Percentiles rank a stretch among this genome's conserved stretches.
Conservation (phyloP, 768 basidiomycete species). For the Lyophyllum decastes region DNA sequence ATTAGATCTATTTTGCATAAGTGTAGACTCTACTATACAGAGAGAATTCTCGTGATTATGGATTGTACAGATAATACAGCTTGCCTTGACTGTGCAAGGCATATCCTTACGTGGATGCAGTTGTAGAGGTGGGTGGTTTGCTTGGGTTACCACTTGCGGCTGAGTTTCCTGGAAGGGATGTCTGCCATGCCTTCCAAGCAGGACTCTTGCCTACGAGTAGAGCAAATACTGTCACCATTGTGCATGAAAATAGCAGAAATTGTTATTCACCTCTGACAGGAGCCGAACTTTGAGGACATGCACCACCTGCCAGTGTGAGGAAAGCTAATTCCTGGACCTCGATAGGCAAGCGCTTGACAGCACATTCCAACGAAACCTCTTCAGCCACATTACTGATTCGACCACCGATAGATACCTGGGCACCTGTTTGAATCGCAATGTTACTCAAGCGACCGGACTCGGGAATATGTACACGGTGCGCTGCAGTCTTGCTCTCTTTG, state of each 20-base stretch:
- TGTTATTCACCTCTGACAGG: not conserved
- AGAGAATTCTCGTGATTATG: too few relatives aligned
- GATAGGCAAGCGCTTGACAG: not conserved
- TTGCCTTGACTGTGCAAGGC: too few relatives aligned
- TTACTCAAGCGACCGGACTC: not conserved
- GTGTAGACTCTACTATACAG: too few relatives aligned
- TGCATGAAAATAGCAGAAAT: not conserved
- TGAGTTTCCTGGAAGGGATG: too few relatives aligned
- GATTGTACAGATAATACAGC: too few relatives aligned
- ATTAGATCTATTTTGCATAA: too few relatives aligned
- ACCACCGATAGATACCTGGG: not conserved
- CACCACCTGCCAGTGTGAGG: not conserved
- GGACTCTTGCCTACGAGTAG: too few relatives aligned
- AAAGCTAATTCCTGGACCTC: not conserved
- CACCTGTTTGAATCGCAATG: not conserved
- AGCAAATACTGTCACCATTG: too few relatives aligned
- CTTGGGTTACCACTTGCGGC: too few relatives aligned
- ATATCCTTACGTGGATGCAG: too few relatives aligned
- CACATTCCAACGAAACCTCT: not conserved
- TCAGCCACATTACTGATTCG: not conserved
- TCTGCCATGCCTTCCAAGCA: too few relatives aligned
- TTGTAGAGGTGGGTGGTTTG: too few relatives aligned
- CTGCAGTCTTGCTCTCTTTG: not conserved
- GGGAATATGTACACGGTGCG: not conserved
- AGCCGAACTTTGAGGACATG: not conserved